A percentile compares a stretch with the other conserved stretches of the same genome.
Evolutionary conservation across 805 yeast species (phyloP).

Genomic region (Lipomyces spencermartinsiae): DNA sequence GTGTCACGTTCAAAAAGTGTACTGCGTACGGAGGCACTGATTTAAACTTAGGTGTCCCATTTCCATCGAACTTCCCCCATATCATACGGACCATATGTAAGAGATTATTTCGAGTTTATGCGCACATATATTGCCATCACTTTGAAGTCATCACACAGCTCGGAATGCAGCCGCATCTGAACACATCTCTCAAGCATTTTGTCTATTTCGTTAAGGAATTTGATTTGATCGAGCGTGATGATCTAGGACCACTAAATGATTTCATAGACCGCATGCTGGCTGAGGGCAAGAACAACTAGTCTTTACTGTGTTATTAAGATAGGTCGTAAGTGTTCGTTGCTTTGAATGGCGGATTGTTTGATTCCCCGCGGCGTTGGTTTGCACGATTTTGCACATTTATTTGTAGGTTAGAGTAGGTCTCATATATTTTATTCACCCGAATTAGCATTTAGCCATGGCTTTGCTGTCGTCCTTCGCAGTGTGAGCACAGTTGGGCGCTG

Average conservation of each 20-base stretch:
- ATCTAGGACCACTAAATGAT: slow-evolving; percentile 91
- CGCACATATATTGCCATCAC: slow-evolving; percentile 97
- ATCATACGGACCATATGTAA: slow-evolving; percentile 86
- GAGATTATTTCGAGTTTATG: slow-evolving; percentile 90
- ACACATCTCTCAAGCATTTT: slow-evolving; percentile 93
- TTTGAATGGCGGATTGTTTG: slow-evolving; percentile 3
- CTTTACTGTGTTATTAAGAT: neutral
- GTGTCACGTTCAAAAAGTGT: neutral
- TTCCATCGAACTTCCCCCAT: slow-evolving; percentile 80
- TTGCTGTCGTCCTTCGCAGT: too few species aligned
- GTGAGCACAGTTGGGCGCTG: too few species aligned
- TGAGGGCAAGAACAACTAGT: slow-evolving; percentile 20
- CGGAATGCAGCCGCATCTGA: slow-evolving; percentile 89
- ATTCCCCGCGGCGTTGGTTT: slow-evolving; percentile 1
- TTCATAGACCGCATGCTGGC: slow-evolving; percentile 71
- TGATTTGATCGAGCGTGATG: slow-evolving; percentile 73
- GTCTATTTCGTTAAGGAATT: slow-evolving; percentile 87
- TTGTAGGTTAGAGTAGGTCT: neutral
- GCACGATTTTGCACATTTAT: neutral
- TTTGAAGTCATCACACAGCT: slow-evolving; percentile 93
- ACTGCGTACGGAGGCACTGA: neutral
- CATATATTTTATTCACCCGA: neutral
- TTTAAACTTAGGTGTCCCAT: slow-evolving; percentile 61
- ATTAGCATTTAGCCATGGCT: neutral
- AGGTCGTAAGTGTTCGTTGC: neutral